phyloP scores from a whole-genome alignment of 768 basidiomycete genomes.

The Pleurotus ostreatus region DNA sequence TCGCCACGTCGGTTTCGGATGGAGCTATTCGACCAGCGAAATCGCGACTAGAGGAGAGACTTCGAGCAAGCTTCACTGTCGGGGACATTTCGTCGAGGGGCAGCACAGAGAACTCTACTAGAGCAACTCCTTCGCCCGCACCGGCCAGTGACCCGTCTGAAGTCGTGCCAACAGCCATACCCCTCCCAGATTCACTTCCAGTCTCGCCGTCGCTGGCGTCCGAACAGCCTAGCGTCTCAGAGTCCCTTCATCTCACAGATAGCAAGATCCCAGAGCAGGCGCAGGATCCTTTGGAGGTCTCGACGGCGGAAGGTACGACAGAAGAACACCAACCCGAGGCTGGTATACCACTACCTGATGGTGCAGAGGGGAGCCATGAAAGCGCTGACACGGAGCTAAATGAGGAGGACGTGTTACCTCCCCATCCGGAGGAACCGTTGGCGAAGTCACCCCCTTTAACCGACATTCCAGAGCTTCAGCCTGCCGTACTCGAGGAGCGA shows the following conservation, averaged over 20 bases:
- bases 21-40: conserved; percentile 30
- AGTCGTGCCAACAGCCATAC: no score
- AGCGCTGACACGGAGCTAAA: no score
- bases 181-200: no score
- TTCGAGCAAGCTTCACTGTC: conserved; percentile 56
- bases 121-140: conserved; percentile 18
- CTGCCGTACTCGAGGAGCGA: no score
- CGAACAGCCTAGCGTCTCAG: no score
- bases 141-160: no score
- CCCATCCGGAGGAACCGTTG: no score
- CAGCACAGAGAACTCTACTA: conserved; percentile 33
- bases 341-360: conserved; percentile 7
- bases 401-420: no score
- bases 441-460: no score
- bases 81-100: conserved; percentile 46
- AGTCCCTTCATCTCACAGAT: no score
- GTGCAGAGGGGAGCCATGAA: not conserved
- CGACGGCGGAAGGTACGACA: not conserved
- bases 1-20: conserved; percentile 10
- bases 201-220: no score
- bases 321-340: conserved; percentile 1
- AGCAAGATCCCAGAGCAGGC: not conserved
- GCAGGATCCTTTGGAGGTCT: not conserved
- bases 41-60: conserved; percentile 68
- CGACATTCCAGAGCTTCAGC: no score